phyloP scores from a whole-genome alignment of 2,329 filamentous ascomycete species.

The Diaporthe nobilis region DNA sequence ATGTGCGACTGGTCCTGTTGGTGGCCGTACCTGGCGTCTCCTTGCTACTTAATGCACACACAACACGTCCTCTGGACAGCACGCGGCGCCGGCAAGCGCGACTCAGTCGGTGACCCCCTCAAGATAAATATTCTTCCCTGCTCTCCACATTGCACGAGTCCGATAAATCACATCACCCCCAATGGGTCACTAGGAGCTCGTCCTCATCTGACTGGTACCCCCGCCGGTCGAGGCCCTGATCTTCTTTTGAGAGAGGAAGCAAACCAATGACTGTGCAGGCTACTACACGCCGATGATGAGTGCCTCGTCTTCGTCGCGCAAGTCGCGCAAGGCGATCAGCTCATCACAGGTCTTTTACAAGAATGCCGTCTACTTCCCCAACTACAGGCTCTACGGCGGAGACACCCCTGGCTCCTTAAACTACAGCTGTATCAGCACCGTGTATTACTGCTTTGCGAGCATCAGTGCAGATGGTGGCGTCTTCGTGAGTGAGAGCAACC shows the following conservation, averaged over 20 bases:
- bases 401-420: slow-evolving; percentile 82
- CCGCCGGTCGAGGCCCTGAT: background rate
- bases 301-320: slow-evolving; percentile 59
- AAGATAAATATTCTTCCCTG: slow-evolving; percentile 37
- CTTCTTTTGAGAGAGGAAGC: background rate
- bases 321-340: slow-evolving; percentile 61
- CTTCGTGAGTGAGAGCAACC: slow-evolving; percentile 70
- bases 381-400: slow-evolving; percentile 79
- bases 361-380: slow-evolving; percentile 90
- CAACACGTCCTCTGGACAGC: background rate
- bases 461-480: slow-evolving; percentile 80
- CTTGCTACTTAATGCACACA: slow-evolving; percentile 38
- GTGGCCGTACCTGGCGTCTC: slow-evolving; percentile 24
- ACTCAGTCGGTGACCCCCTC: slow-evolving; percentile 26
- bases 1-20: slow-evolving; percentile 24
- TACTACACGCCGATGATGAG: slow-evolving; percentile 49
- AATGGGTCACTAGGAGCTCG: slow-evolving; percentile 19
- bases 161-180: slow-evolving; percentile 9
- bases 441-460: slow-evolving; percentile 87
- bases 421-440: slow-evolving; percentile 82
- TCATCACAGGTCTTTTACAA: slow-evolving; percentile 68
- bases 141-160: slow-evolving; percentile 5
- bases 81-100: background rate
- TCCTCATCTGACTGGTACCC: background rate
- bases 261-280: background rate